A percentile compares a stretch with the other conserved stretches of the same genome.
Evolutionary conservation across 257 asterid species (phyloP).

Genomic region (Datura wrightii): DNA sequence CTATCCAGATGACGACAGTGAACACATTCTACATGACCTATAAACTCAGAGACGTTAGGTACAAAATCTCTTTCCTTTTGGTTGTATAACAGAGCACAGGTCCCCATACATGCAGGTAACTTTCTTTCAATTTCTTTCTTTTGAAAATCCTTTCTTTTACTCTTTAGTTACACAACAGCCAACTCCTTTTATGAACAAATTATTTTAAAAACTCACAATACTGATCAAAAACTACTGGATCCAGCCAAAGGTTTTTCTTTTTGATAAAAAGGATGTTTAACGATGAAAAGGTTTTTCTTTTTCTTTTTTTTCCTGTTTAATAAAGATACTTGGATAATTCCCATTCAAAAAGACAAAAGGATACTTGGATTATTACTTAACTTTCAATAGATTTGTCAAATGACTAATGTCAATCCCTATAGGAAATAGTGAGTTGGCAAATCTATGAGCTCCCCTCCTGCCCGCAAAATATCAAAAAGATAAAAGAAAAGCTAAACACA

Average conservation of each 20-base stretch:
- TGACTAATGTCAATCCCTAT: neutral
- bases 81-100: neutral
- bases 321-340: neutral
- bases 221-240: neutral
- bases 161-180: neutral
- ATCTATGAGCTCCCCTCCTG: conserved; percentile 1
- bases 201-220: neutral
- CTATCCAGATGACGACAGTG: conserved; percentile 6
- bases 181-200: neutral
- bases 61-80: neutral
- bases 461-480: neutral
- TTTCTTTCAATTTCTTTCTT: conserved; percentile 2
- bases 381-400: conserved; percentile 1
- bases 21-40: conserved; percentile 23
- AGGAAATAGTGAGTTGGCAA: conserved; percentile 16
- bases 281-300: neutral
- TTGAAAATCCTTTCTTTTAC: neutral
- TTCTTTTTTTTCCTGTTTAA: neutral
- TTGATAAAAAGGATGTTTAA: neutral
- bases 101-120: neutral
- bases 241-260: neutral
- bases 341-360: neutral
- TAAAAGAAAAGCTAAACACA: neutral
- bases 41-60: conserved; percentile 8
- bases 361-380: neutral